Base-by-base conservation (phyloP, 805 yeast genomes). In the Candida loeiensis region DNA sequence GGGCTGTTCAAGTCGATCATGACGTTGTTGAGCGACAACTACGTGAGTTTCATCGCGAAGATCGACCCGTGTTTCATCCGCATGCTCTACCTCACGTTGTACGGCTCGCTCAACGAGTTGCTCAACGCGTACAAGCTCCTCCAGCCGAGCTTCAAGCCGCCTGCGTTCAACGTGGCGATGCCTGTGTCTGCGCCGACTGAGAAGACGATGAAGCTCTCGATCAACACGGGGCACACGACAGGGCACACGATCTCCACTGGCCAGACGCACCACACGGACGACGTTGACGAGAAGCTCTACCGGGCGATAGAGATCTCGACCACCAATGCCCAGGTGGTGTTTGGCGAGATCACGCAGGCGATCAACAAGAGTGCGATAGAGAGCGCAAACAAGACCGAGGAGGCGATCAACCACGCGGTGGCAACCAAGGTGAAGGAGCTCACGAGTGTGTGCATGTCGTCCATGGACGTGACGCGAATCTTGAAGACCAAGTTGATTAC, bases 401-500 rank as follows among this genome's bases (percentile, higher is more conserved):
- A 4, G 31, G 31, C 31, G 17, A 57, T 63, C n/a, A 59, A 59
- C 14, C 55, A 72, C n/a, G 55, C 59, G 4, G 72, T 80, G 24
- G 80, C 85, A 1, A 54, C 72, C 4, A 83, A 82, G 49, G 83
- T 88, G 22, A 80, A 81, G 49, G 96, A 88, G 36, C 67, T 90
- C 36, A 82, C 95, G 0, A 73, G 70, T 34, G 83, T 86, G 9
- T 88, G 95, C 56, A 77, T 85, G 40, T 68, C 79, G 14, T 85
- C 95, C 1, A 81, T 85, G 75, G 95, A 87, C n/a, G 75, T 84
- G 30, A 85, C 95, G 7, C 80, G 82, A 47, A 64, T 80, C 43
- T 71, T 87, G 36, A 76, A 76, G 43, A 64, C 65, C 11, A 74
- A 80, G 39, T 64, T 90, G 37, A 64, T 69, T 9, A 63, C 73